Evolutionary conservation across 257 asterid species (phyloP).

Genomic region (Cordia subcordata): DNA sequence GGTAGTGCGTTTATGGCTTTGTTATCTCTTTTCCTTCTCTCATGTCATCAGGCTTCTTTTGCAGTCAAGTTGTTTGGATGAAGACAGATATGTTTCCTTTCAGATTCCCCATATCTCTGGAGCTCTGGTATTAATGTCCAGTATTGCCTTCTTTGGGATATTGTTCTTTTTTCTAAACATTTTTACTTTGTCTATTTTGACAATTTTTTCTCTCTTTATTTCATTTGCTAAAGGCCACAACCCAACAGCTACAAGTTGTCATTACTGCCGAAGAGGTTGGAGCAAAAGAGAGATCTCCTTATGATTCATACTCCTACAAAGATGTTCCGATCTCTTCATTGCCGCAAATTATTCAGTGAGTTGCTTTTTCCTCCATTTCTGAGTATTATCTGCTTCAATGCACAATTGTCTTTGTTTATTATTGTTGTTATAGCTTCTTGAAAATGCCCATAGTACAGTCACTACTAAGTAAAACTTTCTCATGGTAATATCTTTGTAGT

Average conservation of each 20-base stretch:
- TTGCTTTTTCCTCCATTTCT: slow-evolving; percentile 7
- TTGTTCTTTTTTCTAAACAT: too few species aligned
- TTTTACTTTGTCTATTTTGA: neutral
- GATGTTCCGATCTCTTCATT: slow-evolving; percentile 65
- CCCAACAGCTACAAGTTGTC: slow-evolving; percentile 73
- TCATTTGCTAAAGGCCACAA: slow-evolving; percentile 40
- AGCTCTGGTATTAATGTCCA: slow-evolving; percentile 40
- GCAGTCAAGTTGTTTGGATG: slow-evolving; percentile 68
- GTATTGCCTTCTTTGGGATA: neutral
- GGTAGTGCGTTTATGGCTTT: neutral
- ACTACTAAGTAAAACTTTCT: too few species aligned
- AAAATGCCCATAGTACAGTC: too few species aligned
- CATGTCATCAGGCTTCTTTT: slow-evolving; percentile 7
- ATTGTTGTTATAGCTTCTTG: too few species aligned
- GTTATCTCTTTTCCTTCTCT: neutral
- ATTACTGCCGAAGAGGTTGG: slow-evolving; percentile 78
- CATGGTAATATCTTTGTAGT: too few species aligned
- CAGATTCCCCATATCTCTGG: slow-evolving; percentile 46
- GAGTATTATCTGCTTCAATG: slow-evolving; percentile 1
- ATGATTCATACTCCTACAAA: slow-evolving; percentile 67
- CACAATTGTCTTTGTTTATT: too few species aligned
- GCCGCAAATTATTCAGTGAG: slow-evolving; percentile 70
- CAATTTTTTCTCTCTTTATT: slow-evolving; percentile 8
- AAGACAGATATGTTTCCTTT: slow-evolving; percentile 67
- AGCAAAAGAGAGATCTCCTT: slow-evolving; percentile 68